Base-by-base conservation (phyloP, 2,329 filamentous ascomycete genomes). In the Phaeosphaeria sp. region DNA sequence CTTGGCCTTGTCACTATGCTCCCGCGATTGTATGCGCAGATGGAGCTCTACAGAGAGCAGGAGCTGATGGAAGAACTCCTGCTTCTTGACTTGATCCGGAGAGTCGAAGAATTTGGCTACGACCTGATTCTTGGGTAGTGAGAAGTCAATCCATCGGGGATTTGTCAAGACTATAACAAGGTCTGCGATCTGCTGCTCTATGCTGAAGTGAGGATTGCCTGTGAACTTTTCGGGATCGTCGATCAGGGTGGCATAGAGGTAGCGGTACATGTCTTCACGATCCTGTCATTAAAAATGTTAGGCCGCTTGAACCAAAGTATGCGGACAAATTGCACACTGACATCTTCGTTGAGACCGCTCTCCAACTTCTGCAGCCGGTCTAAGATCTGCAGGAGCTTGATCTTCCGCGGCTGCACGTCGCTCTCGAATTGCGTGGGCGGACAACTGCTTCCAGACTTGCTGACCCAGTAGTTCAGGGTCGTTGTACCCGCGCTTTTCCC, bases 41-140 rank as follows among this genome's bases (percentile, higher is more conserved):
- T 91, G 87, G 5, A 93, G 81, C 74, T 93, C 90, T 49, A 91
- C 81, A 61, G 88, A 89, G 43, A 93, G 83, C 2, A 93, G 81
- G n/a, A 93, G 78, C 75, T 93, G 90, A 72, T 91, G 89, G 73
- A 91, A 92, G 78, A 93, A 92, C 24, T 83, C 83, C 57, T 85
- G 83, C 66, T 89, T 90, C 57, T 83, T 82, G 18, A 80, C 77
- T 46, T 83, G 79, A 64, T 89, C 87, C 18, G 81, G 79, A 36
- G 83, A 80, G 55, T 82, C 88, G 58, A 92, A 89, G 75, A 89
- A 92, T 53, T 88, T 87, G 2, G 90, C 90, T 22, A 89, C 86
- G 21, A 92, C 87, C 68, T 93, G 90, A 67, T 92, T 91, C 68
- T 85, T 86, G 3, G 85, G 84, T 36, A 83, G 80, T 25, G 88